Evolutionary conservation across 768 basidiomycete genomes (phyloP).

Genomic region (Russula earlei): DNA sequence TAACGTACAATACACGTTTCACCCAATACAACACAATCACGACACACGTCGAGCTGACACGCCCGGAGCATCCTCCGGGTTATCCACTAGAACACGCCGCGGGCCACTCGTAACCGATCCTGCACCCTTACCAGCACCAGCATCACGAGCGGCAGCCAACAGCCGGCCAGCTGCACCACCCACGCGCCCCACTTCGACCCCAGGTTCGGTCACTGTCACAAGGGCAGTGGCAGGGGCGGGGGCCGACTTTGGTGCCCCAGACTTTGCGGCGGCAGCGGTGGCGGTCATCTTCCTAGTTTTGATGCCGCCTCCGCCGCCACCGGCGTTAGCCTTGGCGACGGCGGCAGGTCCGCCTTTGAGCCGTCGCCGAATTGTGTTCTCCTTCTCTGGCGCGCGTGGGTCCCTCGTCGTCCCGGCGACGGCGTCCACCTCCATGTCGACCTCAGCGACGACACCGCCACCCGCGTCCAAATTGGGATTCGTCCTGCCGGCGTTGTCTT

Average conservation of each 20-base stretch:
- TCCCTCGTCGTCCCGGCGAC: neutral
- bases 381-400: constrained; percentile 14
- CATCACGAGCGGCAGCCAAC: neutral
- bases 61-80: constrained; percentile 48
- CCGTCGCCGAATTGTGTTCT: constrained; percentile 18
- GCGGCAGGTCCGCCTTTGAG: constrained; percentile 10
- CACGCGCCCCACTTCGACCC: neutral
- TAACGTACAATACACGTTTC: neutral
- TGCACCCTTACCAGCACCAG: constrained; percentile 22
- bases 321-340: neutral
- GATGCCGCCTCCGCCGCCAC: neutral
- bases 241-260: neutral
- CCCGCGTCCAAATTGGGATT: neutral
- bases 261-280: neutral
- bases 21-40: neutral
- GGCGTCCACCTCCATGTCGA: constrained; percentile 2
- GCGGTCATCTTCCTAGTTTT: neutral
- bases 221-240: neutral
- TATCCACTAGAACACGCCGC: constrained; percentile 57
- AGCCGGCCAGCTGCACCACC: constrained; percentile 15
- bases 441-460: constrained; percentile 2
- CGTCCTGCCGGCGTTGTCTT: too few relatives aligned
- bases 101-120: constrained; percentile 32
- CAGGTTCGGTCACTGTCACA: neutral
- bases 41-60: constrained; percentile 42